Evolutionary conservation across 352 stramenopile species (phyloP).

Genomic region (Phytophthora pluvialis): DNA sequence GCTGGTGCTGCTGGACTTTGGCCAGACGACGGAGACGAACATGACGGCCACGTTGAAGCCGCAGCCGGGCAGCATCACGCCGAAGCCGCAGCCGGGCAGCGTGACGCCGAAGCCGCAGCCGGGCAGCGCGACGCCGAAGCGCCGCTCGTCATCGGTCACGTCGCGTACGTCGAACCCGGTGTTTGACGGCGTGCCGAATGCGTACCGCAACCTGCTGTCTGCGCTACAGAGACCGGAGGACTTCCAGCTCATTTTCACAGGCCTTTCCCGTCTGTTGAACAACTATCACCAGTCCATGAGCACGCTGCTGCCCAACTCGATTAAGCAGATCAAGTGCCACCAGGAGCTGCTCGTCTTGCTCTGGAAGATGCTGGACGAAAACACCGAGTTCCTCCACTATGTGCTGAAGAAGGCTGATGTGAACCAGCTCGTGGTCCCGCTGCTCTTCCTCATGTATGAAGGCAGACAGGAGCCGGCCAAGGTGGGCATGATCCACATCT

Average conservation of each 20-base stretch:
- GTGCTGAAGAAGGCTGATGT: conserved; percentile 95
- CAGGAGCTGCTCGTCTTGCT: conserved; percentile 98
- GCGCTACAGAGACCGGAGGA: conserved; percentile 85
- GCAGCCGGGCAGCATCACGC: conserved; percentile 48
- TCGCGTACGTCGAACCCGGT: conserved; percentile 43
- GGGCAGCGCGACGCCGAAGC: no score
- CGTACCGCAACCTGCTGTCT: conserved; percentile 73
- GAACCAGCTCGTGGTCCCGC: conserved; percentile 87
- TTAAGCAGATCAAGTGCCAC: conserved; percentile 95
- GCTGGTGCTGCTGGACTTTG: conserved; percentile 95
- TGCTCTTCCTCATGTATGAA: conserved; percentile 94
- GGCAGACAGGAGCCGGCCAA: conserved; percentile 94
- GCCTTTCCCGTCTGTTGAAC: conserved; percentile 96
- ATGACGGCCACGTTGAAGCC: conserved; percentile 57
- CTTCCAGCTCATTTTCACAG: conserved; percentile 93
- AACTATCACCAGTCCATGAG: conserved; percentile 96
- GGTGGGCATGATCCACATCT: conserved; percentile 98
- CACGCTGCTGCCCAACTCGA: conserved; percentile 94
- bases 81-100: no score
- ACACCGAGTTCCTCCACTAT: conserved; percentile 95
- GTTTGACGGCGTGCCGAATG: conserved; percentile 54
- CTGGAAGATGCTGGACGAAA: conserved; percentile 99
- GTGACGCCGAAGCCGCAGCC: no score
- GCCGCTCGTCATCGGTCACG: conserved; percentile 32
- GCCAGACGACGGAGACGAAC: conserved; percentile 59